Evolutionary conservation across 257 asterid species (phyloP).

Genomic region (Solanum sparsipilum): DNA sequence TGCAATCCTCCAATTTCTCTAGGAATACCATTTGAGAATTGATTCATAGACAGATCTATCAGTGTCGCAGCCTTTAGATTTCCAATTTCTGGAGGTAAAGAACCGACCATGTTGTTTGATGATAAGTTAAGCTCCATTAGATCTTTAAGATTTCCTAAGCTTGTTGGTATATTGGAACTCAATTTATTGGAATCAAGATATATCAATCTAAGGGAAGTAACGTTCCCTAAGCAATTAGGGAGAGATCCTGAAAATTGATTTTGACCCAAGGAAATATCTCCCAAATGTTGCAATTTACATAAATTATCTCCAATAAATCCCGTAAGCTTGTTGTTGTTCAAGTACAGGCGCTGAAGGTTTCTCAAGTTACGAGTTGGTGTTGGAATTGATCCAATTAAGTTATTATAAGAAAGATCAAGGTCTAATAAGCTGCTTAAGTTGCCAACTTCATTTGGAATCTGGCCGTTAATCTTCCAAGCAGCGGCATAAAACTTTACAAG

Average conservation of each 20-base stretch:
- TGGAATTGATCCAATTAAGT: neutral
- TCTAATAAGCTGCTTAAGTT: neutral
- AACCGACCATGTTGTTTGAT: too few relatives aligned
- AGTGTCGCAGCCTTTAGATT: accelerated
- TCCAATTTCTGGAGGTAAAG: too few relatives aligned
- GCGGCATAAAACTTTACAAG: accelerated
- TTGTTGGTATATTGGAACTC: too few relatives aligned
- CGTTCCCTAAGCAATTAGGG: too few relatives aligned
- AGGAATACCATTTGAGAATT: neutral
- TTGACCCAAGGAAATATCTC: too few relatives aligned
- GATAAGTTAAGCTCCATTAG: accelerated
- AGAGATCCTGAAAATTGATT: too few relatives aligned
- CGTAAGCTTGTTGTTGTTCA: accelerated
- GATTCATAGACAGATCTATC: neutral
- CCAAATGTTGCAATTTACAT: too few relatives aligned
- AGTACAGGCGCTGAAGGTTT: accelerated
- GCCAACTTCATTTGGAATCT: neutral
- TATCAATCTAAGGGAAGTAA: too few relatives aligned
- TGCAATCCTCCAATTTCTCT: neutral
- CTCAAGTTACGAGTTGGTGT: too few relatives aligned
- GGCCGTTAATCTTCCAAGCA: neutral
- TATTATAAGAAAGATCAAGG: neutral
- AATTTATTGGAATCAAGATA: too few relatives aligned
- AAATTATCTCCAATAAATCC: too few relatives aligned
- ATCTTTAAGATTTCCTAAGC: too few relatives aligned